Base-by-base conservation (phyloP, 2,329 filamentous ascomycete genomes). In the Colletotrichum liaoningense region DNA sequence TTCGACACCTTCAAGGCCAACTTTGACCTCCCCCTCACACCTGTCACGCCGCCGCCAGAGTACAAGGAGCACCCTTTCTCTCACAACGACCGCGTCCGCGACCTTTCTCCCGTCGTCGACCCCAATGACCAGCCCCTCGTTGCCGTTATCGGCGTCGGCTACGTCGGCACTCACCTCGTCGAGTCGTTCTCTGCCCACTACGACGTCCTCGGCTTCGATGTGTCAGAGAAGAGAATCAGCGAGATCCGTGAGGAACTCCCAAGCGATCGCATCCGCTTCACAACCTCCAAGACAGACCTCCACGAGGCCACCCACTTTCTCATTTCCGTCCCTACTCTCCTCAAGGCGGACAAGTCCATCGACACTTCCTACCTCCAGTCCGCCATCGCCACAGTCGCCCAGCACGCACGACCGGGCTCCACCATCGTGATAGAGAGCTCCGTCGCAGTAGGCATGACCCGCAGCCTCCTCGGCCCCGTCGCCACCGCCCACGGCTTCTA, bases 131-230 rank as follows among this genome's bases (percentile, higher is more conserved):
- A 64, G 4, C 81, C 84, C 4, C 69, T 84, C 2, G 83, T 88
- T 1, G 86, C 85, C 60, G 81, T 88, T 30, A 84, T 89, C 30
- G 87, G 87, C 3, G 85, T 88, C n/a, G 87, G 87, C 42, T 89
- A 88, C 76, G 86, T 89, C 6, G 87, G 87, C 11, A 81, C 83
- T 64, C 85, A 88, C 69, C 83, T 89, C 9, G 83, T 87, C 55
- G 77, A 80, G 2, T 80, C 79, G 8, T 88, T 88, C 72, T 82
- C 83, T 6, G 78, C 72, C 0, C 75, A 78, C 9, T 86, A 83
- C 73, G 69, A 79, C 24, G 82, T 87, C 8, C 77, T 88, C 35
- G 87, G 84, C 28, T 88, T 84, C 75, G 86, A 88, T 69, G 81
- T 88, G 4, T 87, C 84, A 0, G 77, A 81, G 19, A 72, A 78